These are phyloP conservation scores for Nannizzia gypsea DNA, from an alignment of 2,329 filamentous ascomycete species.

Conservation along the genomic window DNA sequence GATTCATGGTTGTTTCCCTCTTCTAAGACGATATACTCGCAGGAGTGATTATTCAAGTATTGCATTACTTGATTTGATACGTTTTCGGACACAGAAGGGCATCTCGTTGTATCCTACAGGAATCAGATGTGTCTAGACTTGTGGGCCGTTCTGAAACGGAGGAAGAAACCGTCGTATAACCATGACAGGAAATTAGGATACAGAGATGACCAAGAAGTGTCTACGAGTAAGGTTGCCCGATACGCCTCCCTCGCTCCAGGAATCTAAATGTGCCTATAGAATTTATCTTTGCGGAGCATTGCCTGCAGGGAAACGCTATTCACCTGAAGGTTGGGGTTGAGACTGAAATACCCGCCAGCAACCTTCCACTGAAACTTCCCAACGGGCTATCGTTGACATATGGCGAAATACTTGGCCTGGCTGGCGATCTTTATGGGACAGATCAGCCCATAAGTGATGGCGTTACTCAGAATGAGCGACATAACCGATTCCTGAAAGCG, in stretches of 20 bases:
- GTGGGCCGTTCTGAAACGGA: neutral
- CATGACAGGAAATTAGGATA: neutral
- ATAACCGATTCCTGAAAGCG: neutral
- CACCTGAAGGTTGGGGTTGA: neutral
- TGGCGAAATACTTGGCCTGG: conserved; percentile 1
- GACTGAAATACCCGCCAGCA: neutral
- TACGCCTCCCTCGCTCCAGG: neutral
- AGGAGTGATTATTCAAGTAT: too few relatives aligned
- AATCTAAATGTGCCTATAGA: neutral
- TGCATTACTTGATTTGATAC: too few relatives aligned
- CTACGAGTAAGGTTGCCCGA: neutral
- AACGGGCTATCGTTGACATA: conserved; percentile 5
- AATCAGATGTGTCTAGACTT: neutral
- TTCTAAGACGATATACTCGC: too few relatives aligned
- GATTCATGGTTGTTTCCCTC: too few relatives aligned
- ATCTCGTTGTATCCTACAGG: neutral
- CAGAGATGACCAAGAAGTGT: neutral
- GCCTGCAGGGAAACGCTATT: neutral
- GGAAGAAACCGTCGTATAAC: neutral
- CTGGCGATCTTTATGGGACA: conserved; percentile 5
- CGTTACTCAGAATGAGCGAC: neutral
- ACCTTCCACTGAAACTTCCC: neutral
- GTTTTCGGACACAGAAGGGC: too few relatives aligned
- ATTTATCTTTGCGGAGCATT: conserved; percentile 5
- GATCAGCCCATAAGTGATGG: conserved; percentile 5